Conservation (phyloP, 768 basidiomycete species). For the Psilocybe azurescens region DNA sequence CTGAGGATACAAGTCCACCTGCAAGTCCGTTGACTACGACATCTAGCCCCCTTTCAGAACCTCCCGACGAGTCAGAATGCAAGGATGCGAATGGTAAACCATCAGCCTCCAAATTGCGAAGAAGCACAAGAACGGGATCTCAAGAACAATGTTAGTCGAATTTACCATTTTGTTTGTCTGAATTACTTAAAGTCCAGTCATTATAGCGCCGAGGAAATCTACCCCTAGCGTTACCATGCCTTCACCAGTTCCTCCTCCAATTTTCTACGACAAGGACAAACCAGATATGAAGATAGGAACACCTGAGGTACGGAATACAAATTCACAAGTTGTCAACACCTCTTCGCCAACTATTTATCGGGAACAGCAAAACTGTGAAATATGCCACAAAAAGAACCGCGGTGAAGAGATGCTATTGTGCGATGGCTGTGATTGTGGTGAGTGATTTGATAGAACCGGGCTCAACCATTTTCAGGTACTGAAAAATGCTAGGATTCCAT, state of each 20-base stretch:
- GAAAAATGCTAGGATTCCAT: constrained; percentile 76
- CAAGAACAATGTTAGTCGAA: constrained; percentile 48
- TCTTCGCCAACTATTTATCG: constrained; percentile 31
- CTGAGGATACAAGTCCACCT: constrained; percentile 62
- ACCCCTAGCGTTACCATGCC: constrained; percentile 28
- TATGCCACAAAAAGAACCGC: constrained; percentile 88
- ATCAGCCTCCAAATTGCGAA: constrained; percentile 47
- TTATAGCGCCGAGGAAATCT: constrained; percentile 41
- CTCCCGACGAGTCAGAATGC: constrained; percentile 75
- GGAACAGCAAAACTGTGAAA: constrained; percentile 84
- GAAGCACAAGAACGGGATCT: constrained; percentile 56
- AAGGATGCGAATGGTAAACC: constrained; percentile 56
- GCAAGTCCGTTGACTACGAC: constrained; percentile 79
- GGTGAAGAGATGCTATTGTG: constrained; percentile 89
- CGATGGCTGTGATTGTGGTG: constrained; percentile 53
- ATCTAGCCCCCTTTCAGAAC: constrained; percentile 81
- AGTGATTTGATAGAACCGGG: constrained; percentile 13
- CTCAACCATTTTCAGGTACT: constrained; percentile 12
- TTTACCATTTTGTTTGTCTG: constrained; percentile 19
- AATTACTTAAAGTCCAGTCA: constrained; percentile 11
- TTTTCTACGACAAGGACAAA: constrained; percentile 52
- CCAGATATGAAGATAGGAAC: constrained; percentile 49
- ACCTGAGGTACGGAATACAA: constrained; percentile 53
- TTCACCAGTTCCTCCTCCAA: constrained; percentile 46
- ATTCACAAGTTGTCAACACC: constrained; percentile 32